Conservation (phyloP, 2,329 filamentous ascomycete genomes). For the Hymenoscyphus fructigenus region DNA sequence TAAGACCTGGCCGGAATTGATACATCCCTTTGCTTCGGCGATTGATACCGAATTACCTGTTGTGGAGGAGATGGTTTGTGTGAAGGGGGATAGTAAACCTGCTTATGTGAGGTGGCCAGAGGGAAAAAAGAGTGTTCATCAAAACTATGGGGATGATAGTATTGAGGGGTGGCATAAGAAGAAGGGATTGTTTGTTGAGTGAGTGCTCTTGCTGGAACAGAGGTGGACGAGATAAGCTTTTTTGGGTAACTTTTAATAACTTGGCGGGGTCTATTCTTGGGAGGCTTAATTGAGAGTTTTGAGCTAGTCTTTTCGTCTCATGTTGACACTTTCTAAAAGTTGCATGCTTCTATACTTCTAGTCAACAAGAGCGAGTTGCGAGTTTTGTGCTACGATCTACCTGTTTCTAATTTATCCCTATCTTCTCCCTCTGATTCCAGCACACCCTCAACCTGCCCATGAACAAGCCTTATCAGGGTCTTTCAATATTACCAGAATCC, state of each 20-base stretch:
- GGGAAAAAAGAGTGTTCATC: constrained; percentile 44
- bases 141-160: constrained; percentile 41
- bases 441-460: too few relatives aligned
- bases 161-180: constrained; percentile 48
- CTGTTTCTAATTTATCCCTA: too few relatives aligned
- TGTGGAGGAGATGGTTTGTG: constrained; percentile 48
- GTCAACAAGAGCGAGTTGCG: too few relatives aligned
- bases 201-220: not conserved
- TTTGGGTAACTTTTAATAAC: constrained; percentile 95
- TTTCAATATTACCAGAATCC: too few relatives aligned
- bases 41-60: constrained; percentile 47
- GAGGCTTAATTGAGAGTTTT: constrained; percentile 55
- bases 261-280: constrained; percentile 84
- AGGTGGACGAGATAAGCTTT: constrained; percentile 15
- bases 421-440: too few relatives aligned
- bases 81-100: constrained; percentile 45
- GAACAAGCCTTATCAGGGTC: too few relatives aligned
- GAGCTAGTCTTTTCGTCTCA: too few relatives aligned
- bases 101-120: constrained; percentile 48
- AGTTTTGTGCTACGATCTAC: too few relatives aligned
- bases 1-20: constrained; percentile 46
- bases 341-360: too few relatives aligned
- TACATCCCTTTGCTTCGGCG: constrained; percentile 49
- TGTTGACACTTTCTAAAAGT: too few relatives aligned
- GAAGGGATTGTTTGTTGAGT: constrained; percentile 32